Percentiles rank a stretch among this genome's conserved stretches.
These are phyloP conservation scores for Pythium volutum DNA, from an alignment of 352 stramenopile genomes.

Conservation along the genomic window DNA sequence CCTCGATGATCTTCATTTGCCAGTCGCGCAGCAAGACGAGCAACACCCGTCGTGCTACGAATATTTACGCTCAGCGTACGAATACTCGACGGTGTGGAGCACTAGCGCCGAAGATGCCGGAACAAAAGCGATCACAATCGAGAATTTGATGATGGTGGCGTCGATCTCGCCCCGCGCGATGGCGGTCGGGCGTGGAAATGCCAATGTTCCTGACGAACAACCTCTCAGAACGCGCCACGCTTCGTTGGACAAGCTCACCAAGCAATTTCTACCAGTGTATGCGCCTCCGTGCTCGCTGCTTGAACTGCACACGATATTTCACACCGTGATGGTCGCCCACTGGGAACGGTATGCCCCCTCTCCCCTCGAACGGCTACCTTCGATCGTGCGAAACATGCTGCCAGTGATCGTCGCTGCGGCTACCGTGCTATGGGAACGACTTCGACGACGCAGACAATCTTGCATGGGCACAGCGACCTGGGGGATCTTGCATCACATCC, in stretches of 20 bases:
- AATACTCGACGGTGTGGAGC: slow-evolving; percentile 19
- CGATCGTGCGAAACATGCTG: slow-evolving; percentile 9
- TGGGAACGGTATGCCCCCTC: slow-evolving; percentile 19
- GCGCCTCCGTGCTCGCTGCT: slow-evolving; percentile 11
- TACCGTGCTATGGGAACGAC: slow-evolving; percentile 50
- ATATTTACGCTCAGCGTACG: slow-evolving; percentile 26
- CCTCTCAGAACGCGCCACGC: slow-evolving; percentile 12
- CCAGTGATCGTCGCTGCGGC: slow-evolving; percentile 29
- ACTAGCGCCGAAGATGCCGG: not conserved
- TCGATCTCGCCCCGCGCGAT: slow-evolving; percentile 22
- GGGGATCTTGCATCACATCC: not conserved
- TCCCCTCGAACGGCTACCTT: slow-evolving; percentile 14
- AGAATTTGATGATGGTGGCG: slow-evolving; percentile 32
- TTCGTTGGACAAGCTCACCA: slow-evolving; percentile 24
- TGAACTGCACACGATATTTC: slow-evolving; percentile 28
- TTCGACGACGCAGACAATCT: slow-evolving; percentile 17
- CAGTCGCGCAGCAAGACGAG: slow-evolving; percentile 18
- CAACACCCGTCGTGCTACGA: slow-evolving; percentile 24
- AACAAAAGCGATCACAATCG: slow-evolving; percentile 17
- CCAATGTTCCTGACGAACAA: not conserved
- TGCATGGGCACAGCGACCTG: not conserved
- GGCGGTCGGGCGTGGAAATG: not conserved
- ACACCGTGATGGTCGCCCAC: slow-evolving; percentile 13
- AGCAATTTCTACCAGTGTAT: slow-evolving; percentile 25
- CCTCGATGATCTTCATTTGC: slow-evolving; percentile 39